These are phyloP conservation scores for Ascochyta koolunga DNA, from an alignment of 2,329 filamentous ascomycete genomes.

Conservation along the genomic window DNA sequence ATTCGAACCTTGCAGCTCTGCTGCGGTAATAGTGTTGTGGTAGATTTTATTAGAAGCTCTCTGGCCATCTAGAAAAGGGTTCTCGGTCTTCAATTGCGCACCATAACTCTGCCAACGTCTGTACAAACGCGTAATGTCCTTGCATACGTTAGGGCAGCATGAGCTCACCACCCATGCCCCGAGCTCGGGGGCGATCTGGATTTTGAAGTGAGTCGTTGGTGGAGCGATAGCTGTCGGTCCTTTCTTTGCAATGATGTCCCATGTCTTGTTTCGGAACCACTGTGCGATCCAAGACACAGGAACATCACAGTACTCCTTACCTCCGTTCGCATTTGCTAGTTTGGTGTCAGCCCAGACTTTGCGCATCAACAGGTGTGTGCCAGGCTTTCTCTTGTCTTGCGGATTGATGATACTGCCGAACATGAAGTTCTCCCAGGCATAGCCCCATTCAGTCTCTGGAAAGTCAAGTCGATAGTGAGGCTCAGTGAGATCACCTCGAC, in stretches of 20 bases:
- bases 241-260: constrained; percentile 28
- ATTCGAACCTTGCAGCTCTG: constrained; percentile 26
- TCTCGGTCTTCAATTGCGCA: not conserved
- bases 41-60: not conserved
- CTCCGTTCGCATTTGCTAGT: constrained; percentile 20
- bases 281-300: constrained; percentile 43
- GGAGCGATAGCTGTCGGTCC: constrained; percentile 29
- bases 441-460: constrained; percentile 41
- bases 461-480: constrained; percentile 32
- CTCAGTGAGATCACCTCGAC: constrained; percentile 36
- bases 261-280: constrained; percentile 46
- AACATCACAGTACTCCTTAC: constrained; percentile 40
- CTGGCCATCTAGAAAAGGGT: not conserved
- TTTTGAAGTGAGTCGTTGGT: constrained; percentile 35
- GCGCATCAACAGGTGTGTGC: constrained; percentile 34
- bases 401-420: constrained; percentile 44
- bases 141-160: constrained; percentile 17
- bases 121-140: constrained; percentile 16
- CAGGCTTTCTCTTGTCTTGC: constrained; percentile 23
- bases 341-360: constrained; percentile 35
- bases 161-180: constrained; percentile 28
- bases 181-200: constrained; percentile 19
- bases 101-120: not conserved
- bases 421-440: constrained; percentile 47
- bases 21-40: constrained; percentile 14